phyloP scores from a whole-genome alignment of 2,329 filamentous ascomycete species.

The Sphaerulina musiva region DNA sequence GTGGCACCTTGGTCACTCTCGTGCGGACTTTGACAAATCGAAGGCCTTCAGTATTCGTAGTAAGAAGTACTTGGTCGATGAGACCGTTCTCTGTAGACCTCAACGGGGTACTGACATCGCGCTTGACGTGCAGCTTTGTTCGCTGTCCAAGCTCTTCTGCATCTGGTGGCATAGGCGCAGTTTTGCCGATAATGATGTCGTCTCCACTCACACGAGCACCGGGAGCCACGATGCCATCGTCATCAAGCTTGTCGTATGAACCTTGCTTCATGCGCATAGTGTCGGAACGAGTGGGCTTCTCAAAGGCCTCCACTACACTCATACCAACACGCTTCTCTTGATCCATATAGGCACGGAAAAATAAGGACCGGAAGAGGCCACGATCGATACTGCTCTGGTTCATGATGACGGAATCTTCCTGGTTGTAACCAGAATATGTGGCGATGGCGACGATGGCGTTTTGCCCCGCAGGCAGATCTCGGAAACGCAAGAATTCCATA shows the following conservation, averaged over 20 bases:
- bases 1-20: constrained; percentile 92
- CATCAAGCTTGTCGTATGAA: constrained; percentile 73
- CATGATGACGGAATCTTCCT: constrained; percentile 99
- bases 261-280: constrained; percentile 83
- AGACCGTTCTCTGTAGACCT: constrained; percentile 96
- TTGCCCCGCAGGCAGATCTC: constrained; percentile 91
- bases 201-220: constrained; percentile 93
- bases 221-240: constrained; percentile 89
- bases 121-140: constrained; percentile 82
- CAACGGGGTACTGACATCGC: constrained; percentile 90
- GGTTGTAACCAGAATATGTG: constrained; percentile 97
- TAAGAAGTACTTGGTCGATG: constrained; percentile 85
- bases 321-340: constrained; percentile 94
- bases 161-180: constrained; percentile 86
- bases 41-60: constrained; percentile 88
- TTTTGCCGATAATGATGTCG: constrained; percentile 99
- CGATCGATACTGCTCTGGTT: constrained; percentile 99
- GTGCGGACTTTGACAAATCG: constrained; percentile 97
- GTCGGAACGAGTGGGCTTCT: constrained; percentile 84
- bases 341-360: constrained; percentile 96
- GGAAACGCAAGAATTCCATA: constrained; percentile 98
- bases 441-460: constrained; percentile 98
- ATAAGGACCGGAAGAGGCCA: constrained; percentile 92
- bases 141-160: constrained; percentile 89
- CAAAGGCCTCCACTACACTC: constrained; percentile 86